Conservation (phyloP, 352 stramenopile species). For the Pythium oligandrum region DNA sequence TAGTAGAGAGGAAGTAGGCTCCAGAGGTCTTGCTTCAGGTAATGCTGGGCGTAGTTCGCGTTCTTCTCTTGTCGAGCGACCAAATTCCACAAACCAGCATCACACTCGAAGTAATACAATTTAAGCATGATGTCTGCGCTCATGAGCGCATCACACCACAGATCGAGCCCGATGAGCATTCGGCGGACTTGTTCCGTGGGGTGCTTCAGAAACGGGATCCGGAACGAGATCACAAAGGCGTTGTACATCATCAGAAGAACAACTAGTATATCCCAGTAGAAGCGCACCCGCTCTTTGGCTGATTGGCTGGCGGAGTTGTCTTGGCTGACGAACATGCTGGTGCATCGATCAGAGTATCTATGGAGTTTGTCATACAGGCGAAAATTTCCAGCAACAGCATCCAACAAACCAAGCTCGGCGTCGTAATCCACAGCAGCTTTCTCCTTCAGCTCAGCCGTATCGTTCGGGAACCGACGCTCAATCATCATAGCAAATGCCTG, state of each 20-base stretch:
- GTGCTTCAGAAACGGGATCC: slow-evolving; percentile 33
- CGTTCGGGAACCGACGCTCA: slow-evolving; percentile 23
- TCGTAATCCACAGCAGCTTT: slow-evolving; percentile 29
- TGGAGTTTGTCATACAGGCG: slow-evolving; percentile 45
- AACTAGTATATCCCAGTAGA: slow-evolving; percentile 39
- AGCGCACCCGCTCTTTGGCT: slow-evolving; percentile 16
- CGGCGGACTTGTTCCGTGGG: slow-evolving; percentile 13
- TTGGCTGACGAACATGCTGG: neutral
- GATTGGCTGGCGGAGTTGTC: slow-evolving; percentile 8
- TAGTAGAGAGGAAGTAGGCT: slow-evolving; percentile 59
- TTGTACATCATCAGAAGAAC: slow-evolving; percentile 69
- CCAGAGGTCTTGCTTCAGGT: slow-evolving; percentile 44
- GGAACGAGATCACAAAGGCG: slow-evolving; percentile 63
- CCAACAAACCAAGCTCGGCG: slow-evolving; percentile 52
- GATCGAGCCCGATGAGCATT: slow-evolving; percentile 29
- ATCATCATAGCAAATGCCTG: slow-evolving; percentile 66
- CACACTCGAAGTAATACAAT: slow-evolving; percentile 56
- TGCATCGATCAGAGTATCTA: neutral
- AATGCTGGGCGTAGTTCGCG: slow-evolving; percentile 23
- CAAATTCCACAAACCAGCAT: slow-evolving; percentile 39
- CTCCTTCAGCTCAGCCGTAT: too few species aligned
- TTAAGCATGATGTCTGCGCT: slow-evolving; percentile 56
- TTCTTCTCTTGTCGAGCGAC: slow-evolving; percentile 28
- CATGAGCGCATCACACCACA: slow-evolving; percentile 53
- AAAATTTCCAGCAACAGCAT: slow-evolving; percentile 36